These are phyloP conservation scores for Mycena galopus DNA, from an alignment of 768 basidiomycete species.

Conservation along the genomic window DNA sequence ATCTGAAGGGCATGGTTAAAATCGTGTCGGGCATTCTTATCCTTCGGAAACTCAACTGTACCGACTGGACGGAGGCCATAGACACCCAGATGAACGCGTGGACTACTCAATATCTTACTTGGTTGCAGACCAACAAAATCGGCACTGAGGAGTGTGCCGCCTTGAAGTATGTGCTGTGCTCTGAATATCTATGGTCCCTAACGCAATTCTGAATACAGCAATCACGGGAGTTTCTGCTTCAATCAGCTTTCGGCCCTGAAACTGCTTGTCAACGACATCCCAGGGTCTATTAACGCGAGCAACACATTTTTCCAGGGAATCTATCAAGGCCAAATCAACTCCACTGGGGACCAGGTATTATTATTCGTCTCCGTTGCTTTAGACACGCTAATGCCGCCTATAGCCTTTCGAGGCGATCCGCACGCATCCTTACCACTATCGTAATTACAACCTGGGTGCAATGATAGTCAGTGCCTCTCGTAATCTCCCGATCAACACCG, in stretches of 20 bases:
- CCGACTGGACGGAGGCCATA: constrained; percentile 67
- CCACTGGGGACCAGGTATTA: constrained; percentile 69
- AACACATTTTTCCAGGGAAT: constrained; percentile 64
- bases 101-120: constrained; percentile 64
- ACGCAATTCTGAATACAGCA: constrained; percentile 52
- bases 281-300: constrained; percentile 62
- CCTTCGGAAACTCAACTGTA: constrained; percentile 61
- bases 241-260: constrained; percentile 71
- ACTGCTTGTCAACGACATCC: constrained; percentile 63
- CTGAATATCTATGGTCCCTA: not conserved
- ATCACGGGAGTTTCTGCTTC: constrained; percentile 76
- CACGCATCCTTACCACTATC: constrained; percentile 76
- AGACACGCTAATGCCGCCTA: not conserved
- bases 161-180: constrained; percentile 57
- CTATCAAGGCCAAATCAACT: constrained; percentile 66
- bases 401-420: constrained; percentile 74
- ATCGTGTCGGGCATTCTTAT: constrained; percentile 66
- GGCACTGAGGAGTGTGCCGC: constrained; percentile 61
- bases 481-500: not conserved
- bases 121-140: constrained; percentile 65
- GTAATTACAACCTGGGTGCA: constrained; percentile 75
- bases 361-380: not conserved
- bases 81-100: constrained; percentile 65
- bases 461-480: constrained; percentile 65
- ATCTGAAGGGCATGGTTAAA: constrained; percentile 71